Percentiles rank a stretch among this genome's conserved stretches.
These are phyloP conservation scores for Inga oerstediana DNA, from an alignment of 306 rosid species.

Conservation along the genomic window DNA sequence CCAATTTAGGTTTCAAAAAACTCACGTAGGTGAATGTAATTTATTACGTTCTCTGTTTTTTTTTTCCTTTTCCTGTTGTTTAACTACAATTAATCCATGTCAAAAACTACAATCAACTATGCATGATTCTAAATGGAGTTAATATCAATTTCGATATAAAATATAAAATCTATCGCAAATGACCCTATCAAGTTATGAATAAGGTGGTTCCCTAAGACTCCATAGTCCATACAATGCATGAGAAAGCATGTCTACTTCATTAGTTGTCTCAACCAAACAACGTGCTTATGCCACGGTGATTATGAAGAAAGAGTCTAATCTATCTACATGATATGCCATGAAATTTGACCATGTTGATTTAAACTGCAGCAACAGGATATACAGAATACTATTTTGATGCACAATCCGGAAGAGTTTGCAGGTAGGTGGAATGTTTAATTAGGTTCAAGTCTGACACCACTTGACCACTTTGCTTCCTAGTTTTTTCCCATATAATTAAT, in stretches of 20 bases:
- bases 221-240: not conserved
- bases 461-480: not conserved
- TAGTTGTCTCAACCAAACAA: conserved; percentile 1
- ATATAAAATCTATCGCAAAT: too few relatives aligned
- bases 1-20: not conserved
- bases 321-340: not conserved
- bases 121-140: not conserved
- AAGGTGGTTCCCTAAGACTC: too few relatives aligned
- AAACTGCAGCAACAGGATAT: conserved; percentile 88
- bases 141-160: too few relatives aligned
- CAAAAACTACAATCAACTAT: not conserved
- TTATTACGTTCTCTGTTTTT: not conserved
- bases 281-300: conserved; percentile 9
- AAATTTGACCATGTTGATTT: conserved; percentile 21
- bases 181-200: too few relatives aligned
- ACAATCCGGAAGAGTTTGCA: conserved; percentile 82
- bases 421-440: conserved; percentile 53
- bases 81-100: not conserved
- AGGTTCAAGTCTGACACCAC: not conserved
- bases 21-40: not conserved
- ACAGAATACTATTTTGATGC: conserved; percentile 85
- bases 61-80: not conserved
- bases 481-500: conserved; percentile 22
- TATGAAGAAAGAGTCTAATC: not conserved
- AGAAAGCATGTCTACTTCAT: not conserved